phyloP scores from a whole-genome alignment of 1,284 basidiomycete species.

The Farysia itapuensis region DNA sequence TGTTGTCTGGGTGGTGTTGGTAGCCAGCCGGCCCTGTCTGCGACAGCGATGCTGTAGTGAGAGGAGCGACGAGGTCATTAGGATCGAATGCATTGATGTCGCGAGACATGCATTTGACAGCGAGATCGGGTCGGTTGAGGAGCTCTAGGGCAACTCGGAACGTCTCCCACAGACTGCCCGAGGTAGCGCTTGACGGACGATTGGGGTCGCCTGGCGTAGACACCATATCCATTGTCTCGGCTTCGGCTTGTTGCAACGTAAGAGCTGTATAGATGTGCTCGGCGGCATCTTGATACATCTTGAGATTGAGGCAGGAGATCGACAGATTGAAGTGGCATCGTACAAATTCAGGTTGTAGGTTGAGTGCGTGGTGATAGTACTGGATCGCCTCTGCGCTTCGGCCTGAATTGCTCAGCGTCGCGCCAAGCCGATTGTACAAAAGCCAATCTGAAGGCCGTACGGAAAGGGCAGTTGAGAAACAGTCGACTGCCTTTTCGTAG shows the following conservation, averaged over 20 bases:
- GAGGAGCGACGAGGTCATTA: slow-evolving; percentile 40
- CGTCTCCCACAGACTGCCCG: slow-evolving; percentile 53
- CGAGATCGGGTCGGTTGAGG: slow-evolving; percentile 51
- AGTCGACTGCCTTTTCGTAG: slow-evolving; percentile 88
- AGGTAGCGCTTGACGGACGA: slow-evolving; percentile 15
- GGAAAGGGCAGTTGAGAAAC: slow-evolving; percentile 84
- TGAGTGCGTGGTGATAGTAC: slow-evolving; percentile 86
- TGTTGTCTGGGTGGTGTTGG: too few species aligned
- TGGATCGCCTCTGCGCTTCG: slow-evolving; percentile 78
- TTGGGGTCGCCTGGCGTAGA: neutral
- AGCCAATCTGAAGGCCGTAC: slow-evolving; percentile 91
- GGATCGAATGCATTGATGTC: slow-evolving; percentile 46
- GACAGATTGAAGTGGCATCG: slow-evolving; percentile 63
- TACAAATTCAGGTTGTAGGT: slow-evolving; percentile 88
- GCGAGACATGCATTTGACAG: slow-evolving; percentile 19
- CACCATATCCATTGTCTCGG: slow-evolving; percentile 16
- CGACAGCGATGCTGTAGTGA: neutral
- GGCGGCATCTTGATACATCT: slow-evolving; percentile 56
- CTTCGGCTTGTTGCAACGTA: slow-evolving; percentile 47
- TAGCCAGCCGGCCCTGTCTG: too few species aligned
- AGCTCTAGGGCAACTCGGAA: slow-evolving; percentile 55
- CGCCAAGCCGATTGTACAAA: slow-evolving; percentile 92
- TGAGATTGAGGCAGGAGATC: slow-evolving; percentile 49
- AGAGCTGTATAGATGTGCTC: slow-evolving; percentile 57
- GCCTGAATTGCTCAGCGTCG: slow-evolving; percentile 87